phyloP scores from a whole-genome alignment of 2,329 filamentous ascomycete species.

The Phialophora macrospora region DNA sequence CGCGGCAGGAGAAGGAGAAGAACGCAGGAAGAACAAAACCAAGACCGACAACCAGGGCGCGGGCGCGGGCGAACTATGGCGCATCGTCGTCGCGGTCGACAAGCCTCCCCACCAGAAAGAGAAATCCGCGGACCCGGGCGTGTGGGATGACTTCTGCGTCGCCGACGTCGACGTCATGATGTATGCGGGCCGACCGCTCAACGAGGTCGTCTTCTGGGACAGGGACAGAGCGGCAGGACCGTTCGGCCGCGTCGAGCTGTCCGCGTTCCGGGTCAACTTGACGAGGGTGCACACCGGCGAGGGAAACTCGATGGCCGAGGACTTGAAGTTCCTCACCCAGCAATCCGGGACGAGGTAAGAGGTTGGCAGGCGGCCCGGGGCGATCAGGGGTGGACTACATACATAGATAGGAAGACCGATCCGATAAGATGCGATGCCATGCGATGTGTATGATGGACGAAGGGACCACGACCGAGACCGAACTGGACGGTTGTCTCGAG shows the following conservation, averaged over 20 bases:
- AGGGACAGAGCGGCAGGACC: not conserved
- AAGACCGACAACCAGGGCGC: no score
- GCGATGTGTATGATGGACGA: no score
- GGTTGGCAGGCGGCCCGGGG: no score
- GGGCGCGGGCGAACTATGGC: slow-evolving; percentile 45
- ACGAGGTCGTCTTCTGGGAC: slow-evolving; percentile 47
- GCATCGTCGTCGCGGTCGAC: slow-evolving; percentile 35
- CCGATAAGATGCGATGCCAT: no score
- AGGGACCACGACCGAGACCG: no score
- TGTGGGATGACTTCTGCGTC: slow-evolving; percentile 46
- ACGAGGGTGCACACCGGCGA: slow-evolving; percentile 15
- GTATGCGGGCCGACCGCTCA: slow-evolving; percentile 45
- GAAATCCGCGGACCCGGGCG: not conserved
- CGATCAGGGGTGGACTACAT: no score
- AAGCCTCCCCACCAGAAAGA: not conserved
- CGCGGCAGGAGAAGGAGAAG: not conserved
- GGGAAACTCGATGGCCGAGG: not conserved
- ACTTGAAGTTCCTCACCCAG: no score
- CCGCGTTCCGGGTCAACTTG: slow-evolving; percentile 34
- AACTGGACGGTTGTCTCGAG: no score
- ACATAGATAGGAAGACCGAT: no score
- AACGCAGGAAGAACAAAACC: no score
- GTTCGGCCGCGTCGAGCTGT: not conserved
- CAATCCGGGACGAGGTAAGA: no score
- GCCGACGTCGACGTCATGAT: slow-evolving; percentile 42